Percentiles rank a stretch among this genome's conserved stretches.
phyloP scores from a whole-genome alignment of 164 flowering plant species.

The Berberis vulgaris region DNA sequence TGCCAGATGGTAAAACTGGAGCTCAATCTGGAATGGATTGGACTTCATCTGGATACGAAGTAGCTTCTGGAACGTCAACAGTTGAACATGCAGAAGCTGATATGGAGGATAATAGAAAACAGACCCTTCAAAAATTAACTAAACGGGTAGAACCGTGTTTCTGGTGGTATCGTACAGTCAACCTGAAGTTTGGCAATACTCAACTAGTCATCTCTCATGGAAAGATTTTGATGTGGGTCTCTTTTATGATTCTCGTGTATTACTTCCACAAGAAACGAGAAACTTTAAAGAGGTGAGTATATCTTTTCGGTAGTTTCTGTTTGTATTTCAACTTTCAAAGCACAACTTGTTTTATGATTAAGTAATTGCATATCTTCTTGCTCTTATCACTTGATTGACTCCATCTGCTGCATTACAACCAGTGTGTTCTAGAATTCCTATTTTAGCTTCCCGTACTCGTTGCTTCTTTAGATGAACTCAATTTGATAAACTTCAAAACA shows the following conservation, averaged over 20 bases:
- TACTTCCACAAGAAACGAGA: conserved; percentile 34
- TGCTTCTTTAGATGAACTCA: no score
- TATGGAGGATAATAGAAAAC: conserved; percentile 7
- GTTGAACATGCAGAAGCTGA: conserved; percentile 3
- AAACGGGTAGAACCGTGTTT: conserved; percentile 22
- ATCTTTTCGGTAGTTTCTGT: background rate
- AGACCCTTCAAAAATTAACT: conserved; percentile 9
- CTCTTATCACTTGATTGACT: no score
- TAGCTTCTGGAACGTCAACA: conserved; percentile 12
- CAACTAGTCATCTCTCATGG: conserved; percentile 29
- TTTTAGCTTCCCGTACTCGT: no score
- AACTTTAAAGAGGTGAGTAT: conserved; percentile 35
- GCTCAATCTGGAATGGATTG: conserved; percentile 10
- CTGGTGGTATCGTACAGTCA: conserved; percentile 48
- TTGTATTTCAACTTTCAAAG: background rate
- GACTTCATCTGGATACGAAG: conserved; percentile 11
- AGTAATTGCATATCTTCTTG: no score
- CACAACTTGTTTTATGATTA: no score
- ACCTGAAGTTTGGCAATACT: conserved; percentile 33
- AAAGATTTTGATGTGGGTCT: conserved; percentile 32
- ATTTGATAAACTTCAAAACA: no score
- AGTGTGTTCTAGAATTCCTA: no score
- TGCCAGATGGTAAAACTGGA: conserved; percentile 7
- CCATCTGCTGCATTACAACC: no score
- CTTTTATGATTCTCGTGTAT: conserved; percentile 25